Percentiles rank a stretch among this genome's conserved stretches.
These are phyloP conservation scores for Erysimum cheiri DNA, from an alignment of 441 rosid species.

Conservation along the genomic window DNA sequence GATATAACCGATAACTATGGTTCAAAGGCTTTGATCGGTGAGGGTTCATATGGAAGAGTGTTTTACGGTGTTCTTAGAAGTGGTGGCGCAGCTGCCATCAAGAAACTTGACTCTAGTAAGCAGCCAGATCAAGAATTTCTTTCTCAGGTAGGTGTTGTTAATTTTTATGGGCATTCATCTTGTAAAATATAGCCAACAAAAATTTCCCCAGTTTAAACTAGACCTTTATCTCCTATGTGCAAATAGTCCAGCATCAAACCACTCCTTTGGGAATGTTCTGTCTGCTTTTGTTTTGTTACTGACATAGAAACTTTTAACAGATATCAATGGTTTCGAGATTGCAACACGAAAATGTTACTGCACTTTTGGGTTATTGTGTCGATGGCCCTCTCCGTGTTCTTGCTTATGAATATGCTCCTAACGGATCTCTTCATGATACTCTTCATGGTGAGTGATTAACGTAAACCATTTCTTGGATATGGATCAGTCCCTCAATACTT, in stretches of 20 bases:
- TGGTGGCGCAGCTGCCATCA: constrained; percentile 61
- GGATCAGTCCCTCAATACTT: constrained; percentile 1
- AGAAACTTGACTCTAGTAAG: constrained; percentile 68
- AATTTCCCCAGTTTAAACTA: not conserved
- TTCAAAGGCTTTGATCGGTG: constrained; percentile 55
- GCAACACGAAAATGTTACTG: constrained; percentile 60
- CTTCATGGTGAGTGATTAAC: constrained; percentile 57
- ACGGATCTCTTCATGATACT: constrained; percentile 69
- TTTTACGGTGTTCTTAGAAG: constrained; percentile 59
- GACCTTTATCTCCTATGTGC: not conserved
- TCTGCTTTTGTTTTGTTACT: constrained; percentile 18
- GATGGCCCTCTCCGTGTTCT: constrained; percentile 64
- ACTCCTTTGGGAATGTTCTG: not conserved
- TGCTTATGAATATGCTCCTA: constrained; percentile 62
- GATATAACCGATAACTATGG: constrained; percentile 63
- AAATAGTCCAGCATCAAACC: not conserved
- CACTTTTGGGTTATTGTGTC: constrained; percentile 62
- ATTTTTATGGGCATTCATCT: not conserved
- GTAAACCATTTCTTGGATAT: constrained; percentile 18
- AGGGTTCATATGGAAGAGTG: constrained; percentile 73
- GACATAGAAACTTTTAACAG: constrained; percentile 35
- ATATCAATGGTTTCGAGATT: constrained; percentile 70
- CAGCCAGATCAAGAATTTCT: constrained; percentile 67
- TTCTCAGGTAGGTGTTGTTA: constrained; percentile 53
- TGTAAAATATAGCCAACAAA: not conserved